A percentile compares a stretch with the other conserved stretches of the same genome.
These are phyloP conservation scores for Thuidium tamariscinum DNA, from an alignment of 225 moss, liverwort and hornwort genomes.

Conservation along the genomic window DNA sequence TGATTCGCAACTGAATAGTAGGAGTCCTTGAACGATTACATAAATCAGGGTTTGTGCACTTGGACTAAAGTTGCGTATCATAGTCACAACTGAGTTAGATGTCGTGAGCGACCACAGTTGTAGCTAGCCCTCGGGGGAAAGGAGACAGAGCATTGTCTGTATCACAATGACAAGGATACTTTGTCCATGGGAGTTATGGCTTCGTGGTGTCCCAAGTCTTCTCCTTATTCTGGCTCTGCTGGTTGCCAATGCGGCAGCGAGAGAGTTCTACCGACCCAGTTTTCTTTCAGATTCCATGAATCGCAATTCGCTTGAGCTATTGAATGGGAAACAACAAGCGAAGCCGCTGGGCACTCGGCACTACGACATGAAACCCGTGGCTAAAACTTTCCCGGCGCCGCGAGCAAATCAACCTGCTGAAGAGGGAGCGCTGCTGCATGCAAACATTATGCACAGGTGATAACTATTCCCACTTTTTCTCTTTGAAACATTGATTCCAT, in stretches of 20 bases:
- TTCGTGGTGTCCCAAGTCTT: neutral
- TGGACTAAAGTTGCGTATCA: neutral
- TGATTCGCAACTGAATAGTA: neutral
- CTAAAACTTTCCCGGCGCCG: neutral
- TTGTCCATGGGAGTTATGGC: neutral
- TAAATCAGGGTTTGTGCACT: neutral
- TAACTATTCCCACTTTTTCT: neutral
- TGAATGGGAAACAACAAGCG: neutral
- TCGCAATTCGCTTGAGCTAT: slow-evolving; percentile 3
- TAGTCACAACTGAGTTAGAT: neutral
- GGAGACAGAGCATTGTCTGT: neutral
- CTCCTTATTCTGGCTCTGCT: slow-evolving; percentile 4
- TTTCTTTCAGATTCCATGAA: neutral
- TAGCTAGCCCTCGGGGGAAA: neutral
- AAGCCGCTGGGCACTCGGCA: neutral
- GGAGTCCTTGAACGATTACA: neutral
- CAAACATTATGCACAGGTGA: slow-evolving; percentile 24
- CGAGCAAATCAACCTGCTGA: neutral
- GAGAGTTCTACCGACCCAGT: slow-evolving; percentile 6
- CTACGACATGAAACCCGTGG: neutral
- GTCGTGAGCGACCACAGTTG: neutral
- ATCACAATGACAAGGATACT: neutral
- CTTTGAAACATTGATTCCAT: neutral
- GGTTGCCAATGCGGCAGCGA: neutral
- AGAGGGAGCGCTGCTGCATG: neutral